Conservation (phyloP, 2,329 filamentous ascomycete species). For the Aspergillus nomiae region DNA sequence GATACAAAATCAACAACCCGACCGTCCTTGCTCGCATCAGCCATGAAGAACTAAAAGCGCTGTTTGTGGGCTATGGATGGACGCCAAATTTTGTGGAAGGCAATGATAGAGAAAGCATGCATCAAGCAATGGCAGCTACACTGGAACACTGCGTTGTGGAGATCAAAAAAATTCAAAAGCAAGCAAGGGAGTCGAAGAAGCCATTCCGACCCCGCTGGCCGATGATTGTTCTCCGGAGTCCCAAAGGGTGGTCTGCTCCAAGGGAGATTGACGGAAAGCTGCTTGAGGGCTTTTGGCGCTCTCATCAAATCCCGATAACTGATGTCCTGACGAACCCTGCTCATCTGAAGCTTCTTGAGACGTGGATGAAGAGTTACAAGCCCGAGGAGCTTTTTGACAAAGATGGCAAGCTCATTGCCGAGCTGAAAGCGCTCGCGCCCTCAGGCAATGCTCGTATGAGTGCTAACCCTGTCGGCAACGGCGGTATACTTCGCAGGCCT, state of each 20-base stretch:
- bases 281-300: conserved; percentile 75
- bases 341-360: conserved; percentile 69
- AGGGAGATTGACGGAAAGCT: conserved; percentile 70
- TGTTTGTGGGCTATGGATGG: conserved; percentile 77
- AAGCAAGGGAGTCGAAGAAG: conserved; percentile 70
- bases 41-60: conserved; percentile 69
- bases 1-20: conserved; percentile 84
- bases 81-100: conserved; percentile 80
- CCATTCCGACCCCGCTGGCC: conserved; percentile 74
- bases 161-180: conserved; percentile 69
- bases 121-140: conserved; percentile 78
- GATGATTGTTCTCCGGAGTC: conserved; percentile 75
- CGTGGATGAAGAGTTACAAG: conserved; percentile 77
- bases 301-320: conserved; percentile 76
- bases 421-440: conserved; percentile 67
- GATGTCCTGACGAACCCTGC: conserved; percentile 66
- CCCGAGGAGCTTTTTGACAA: conserved; percentile 71
- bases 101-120: conserved; percentile 72
- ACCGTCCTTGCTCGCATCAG: conserved; percentile 72
- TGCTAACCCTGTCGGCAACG: conserved; percentile 74
- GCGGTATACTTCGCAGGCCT: conserved; percentile 67
- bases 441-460: conserved; percentile 70
- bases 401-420: conserved; percentile 63
- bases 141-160: conserved; percentile 71
- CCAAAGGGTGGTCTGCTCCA: conserved; percentile 79